Base-by-base conservation (phyloP, 257 asterid genomes). In the Cinchona pubescens region DNA sequence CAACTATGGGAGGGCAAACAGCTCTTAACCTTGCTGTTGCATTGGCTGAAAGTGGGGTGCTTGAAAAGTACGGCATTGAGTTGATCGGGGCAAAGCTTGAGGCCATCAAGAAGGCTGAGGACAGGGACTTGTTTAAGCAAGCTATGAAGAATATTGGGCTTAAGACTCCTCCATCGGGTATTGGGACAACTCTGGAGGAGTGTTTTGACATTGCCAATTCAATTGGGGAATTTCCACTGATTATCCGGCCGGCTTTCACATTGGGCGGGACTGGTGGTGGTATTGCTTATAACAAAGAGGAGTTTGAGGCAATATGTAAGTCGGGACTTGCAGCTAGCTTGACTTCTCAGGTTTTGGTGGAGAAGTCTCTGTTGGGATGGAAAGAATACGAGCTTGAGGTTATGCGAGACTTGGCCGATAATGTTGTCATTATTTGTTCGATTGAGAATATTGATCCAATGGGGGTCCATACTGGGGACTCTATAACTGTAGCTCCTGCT, bases 181-280 rank as follows among this genome's bases (percentile, higher is more conserved):
- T 91, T 72, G 99, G 93, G 73, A 92, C 95, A 0, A 95, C 99
- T 10, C 75, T 92, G 73, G 99, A 95, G 72, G 97, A 90, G 75
- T 95, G 98, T 74, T 68, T 91, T 25, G 90, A 89, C 15, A 95
- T 92, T 79, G 99, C 98, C 13, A 78, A 76, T 32, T 76, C 82
- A 0, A 95, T 95, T 53, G 99, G 99, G 62, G 98, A 92, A 85
- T 95, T 91, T 74, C 99, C 98, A 1, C 79, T 95, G 87, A 95
- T 95, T 75, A 95, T 95, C 74, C 82, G 98, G 61, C 99, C 98
- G 0, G 99, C 99, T 7, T 95, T 90, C 78, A 95, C 99, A 0
- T 82, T 95, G 74, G 99, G 98, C 56, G 99, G 99, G 55, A 95
- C 96, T 0, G 98, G 98, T 29, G 99, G 99, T 76, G 99, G 99